Base-by-base conservation (phyloP, 1,139 yeast genomes). In the Blastobotrys capitulatus region DNA sequence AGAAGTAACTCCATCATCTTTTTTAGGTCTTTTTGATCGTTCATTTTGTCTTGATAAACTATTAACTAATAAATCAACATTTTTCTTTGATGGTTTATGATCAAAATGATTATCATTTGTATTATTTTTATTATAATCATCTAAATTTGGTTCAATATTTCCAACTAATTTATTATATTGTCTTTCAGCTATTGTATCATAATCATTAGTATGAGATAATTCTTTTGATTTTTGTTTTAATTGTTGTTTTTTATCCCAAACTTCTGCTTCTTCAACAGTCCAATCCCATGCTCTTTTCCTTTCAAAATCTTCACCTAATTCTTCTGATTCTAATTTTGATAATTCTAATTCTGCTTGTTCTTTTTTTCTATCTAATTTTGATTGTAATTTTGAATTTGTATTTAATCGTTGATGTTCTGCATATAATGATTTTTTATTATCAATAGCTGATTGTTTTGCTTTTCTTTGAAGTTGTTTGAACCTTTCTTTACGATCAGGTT, bases 201-300 rank as follows among this genome's bases (percentile, higher is more conserved):
- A 74, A 16, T 40, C 34, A 9, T 12, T 13, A 3, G 18, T 18
- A 59, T 79, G 79, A 12, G 36, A 16, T n/a, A 38, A 53, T 22
- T 60, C 57, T 13, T 56, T 54, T 1, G 54, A 2, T 44, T 49
- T 47, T 20, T 48, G 31, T 49, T 66, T 70, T 27, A 55, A 58
- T 35, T 62, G 64, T 47, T 68, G 65, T 54, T 71, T 75, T 36
- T 65, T 68, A 26, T 78, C 78, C 92, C 94, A 86, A 48, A 72
- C 71, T 57, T 83, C 87, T 48, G 80, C 76, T 49, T 87, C 86
- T 50, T 79, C 82, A 2, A 85, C 76, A 0, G 87, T 76, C 70
- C 85, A 86, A 46, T 76, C 78, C 73, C 85, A 69, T 5, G 78
- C 76, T 46, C 76, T 69, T 42, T 68, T 58, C 16, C 79, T 63